Evolutionary conservation across 208 protist species (phyloP), one percentile per base, ranked within the genome.

Genomic region (Crithidia expoeki): DNA sequence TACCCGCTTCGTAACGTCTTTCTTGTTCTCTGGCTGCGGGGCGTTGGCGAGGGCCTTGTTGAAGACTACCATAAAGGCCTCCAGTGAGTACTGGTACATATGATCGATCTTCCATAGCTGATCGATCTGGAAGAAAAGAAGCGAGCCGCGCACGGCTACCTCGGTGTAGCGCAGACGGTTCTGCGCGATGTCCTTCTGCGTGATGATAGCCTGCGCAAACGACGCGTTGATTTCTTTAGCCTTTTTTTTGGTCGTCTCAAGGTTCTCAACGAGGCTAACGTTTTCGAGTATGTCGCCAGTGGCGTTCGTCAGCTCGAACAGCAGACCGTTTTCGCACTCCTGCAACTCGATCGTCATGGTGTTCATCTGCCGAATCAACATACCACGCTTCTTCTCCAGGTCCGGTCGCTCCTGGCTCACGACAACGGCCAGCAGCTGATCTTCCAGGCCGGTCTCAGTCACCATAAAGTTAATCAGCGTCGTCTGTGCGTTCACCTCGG

Each of bases 391-490:
- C 85, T 98, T 96, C 85, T 99, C 98, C 16, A 99, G 82, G 64
- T 99, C 98, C 11, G 98, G 98, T 23, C 96, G 89, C 79, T 99
- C 98, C 68, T 98, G 89, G 76, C 96, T 98, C 34, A 99, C 98
- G 16, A 99, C 98, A 21, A 98, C 87, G 4, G 97, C 98, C 14
- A 99, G 88, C 65, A 99, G 89, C 91, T 99, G 98, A 71, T 99
- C 98, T 86, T 99, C 98, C 42, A 99, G 89, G 64, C 98, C 98
- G 27, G 94, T 93, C 69, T 98, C 92, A 11, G 98, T 99, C 51
- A 99, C 98, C 85, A 98, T 99, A 80, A 99, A 99, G 89, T 99
- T 99, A 81, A 99, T 98, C 28, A 99, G 73, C 7, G 98, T 99
- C 32, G 96, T 98, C 84, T 99, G 97, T 12, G 98, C 98, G 77